Percentiles rank a stretch among this genome's conserved stretches.
Conservation (phyloP, 164 flowering plant genomes). For the Sedum album region DNA sequence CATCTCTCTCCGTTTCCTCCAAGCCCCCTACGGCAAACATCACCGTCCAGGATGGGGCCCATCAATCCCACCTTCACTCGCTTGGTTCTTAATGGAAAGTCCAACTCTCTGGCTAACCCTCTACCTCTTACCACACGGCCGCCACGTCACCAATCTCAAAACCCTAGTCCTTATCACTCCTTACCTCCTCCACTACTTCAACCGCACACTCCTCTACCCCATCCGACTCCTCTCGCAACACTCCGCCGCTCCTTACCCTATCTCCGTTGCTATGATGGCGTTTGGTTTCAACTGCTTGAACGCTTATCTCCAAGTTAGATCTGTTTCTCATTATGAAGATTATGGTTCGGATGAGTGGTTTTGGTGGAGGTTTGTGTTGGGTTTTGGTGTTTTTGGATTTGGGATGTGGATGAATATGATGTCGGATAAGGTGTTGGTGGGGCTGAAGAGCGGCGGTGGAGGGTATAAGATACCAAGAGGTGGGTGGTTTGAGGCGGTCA, state of each 20-base stretch:
- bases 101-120: constrained; percentile 70
- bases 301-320: constrained; percentile 23
- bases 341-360: not conserved
- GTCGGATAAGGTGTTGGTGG: not conserved
- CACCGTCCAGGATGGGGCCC: constrained; percentile 78
- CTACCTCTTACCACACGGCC: constrained; percentile 64
- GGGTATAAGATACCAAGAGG: not conserved
- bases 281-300: constrained; percentile 71
- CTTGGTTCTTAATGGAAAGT: constrained; percentile 87
- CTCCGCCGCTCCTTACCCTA: constrained; percentile 32
- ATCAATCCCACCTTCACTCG: constrained; percentile 45
- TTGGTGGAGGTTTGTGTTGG: not conserved
- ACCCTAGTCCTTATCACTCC: constrained; percentile 46
- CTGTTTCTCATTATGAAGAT: not conserved
- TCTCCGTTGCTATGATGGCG: constrained; percentile 48
- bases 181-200: constrained; percentile 74
- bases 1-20: constrained; percentile 46
- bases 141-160: constrained; percentile 29
- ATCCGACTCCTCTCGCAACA: constrained; percentile 26
- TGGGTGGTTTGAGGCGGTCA: constrained; percentile 37
- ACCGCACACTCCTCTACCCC: constrained; percentile 80
- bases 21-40: constrained; percentile 87
- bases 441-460: not conserved
- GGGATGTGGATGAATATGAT: not conserved
- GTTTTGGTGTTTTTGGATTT: not conserved